Evolutionary conservation across 768 basidiomycete species (phyloP).

Genomic region (Suillus bovinus): DNA sequence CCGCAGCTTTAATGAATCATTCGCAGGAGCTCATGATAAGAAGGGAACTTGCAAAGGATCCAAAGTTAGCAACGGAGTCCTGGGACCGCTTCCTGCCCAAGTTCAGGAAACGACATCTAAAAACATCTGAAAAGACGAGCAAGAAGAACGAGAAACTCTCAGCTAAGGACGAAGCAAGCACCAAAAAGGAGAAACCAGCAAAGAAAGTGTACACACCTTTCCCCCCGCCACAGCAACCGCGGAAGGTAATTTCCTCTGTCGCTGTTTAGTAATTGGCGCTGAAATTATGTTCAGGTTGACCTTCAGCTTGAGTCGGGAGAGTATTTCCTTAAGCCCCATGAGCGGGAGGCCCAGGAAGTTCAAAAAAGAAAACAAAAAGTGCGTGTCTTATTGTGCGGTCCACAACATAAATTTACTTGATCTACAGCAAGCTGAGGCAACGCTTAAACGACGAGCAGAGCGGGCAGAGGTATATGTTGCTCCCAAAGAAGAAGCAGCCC

Average conservation of each 20-base stretch:
- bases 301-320: constrained; percentile 95
- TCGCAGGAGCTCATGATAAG: constrained; percentile 95
- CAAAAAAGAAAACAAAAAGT: constrained; percentile 72
- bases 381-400: not conserved
- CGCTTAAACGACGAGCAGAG: constrained; percentile 69
- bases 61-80: constrained; percentile 87
- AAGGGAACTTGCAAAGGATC: constrained; percentile 96
- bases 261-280: constrained; percentile 9
- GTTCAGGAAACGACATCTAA: constrained; percentile 92
- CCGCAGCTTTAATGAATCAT: not conserved
- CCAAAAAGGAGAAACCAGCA: constrained; percentile 50
- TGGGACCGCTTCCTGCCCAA: constrained; percentile 98
- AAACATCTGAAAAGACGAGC: constrained; percentile 90
- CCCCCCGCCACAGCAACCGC: constrained; percentile 91
- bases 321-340: constrained; percentile 92
- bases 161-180: constrained; percentile 61
- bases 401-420: constrained; percentile 7
- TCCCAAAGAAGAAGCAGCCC: constrained; percentile 74
- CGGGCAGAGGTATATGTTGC: constrained; percentile 89
- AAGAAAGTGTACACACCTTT: constrained; percentile 99
- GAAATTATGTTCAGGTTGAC: constrained; percentile 60
- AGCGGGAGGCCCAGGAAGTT: constrained; percentile 78
- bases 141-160: constrained; percentile 79
- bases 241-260: constrained; percentile 61
- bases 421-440: constrained; percentile 74